phyloP scores from a whole-genome alignment of 2,329 filamentous ascomycete genomes.

The Blastomyces percursus region DNA sequence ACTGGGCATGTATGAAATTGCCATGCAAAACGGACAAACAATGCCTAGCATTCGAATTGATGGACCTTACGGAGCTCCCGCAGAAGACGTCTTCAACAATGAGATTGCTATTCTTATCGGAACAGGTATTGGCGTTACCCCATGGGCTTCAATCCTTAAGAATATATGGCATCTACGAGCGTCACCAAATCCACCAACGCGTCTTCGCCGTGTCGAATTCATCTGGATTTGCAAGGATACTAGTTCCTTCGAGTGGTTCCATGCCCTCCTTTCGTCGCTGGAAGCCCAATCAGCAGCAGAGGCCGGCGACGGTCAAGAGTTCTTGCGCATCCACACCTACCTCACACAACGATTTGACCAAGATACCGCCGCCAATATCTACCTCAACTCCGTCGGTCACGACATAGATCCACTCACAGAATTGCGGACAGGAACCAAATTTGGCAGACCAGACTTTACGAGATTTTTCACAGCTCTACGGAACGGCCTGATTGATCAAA shows the following conservation, averaged over 20 bases:
- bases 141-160: slow-evolving; percentile 79
- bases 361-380: slow-evolving; percentile 92
- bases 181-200: slow-evolving; percentile 74
- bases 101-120: slow-evolving; percentile 69
- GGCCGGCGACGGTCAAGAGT: slow-evolving; percentile 51
- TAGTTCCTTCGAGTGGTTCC: slow-evolving; percentile 97
- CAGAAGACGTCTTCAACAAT: slow-evolving; percentile 95
- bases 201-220: slow-evolving; percentile 90
- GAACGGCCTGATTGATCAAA: slow-evolving; percentile 72
- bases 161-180: slow-evolving; percentile 97
- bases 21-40: slow-evolving; percentile 79
- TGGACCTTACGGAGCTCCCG: slow-evolving; percentile 90
- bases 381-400: slow-evolving; percentile 85
- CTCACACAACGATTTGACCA: slow-evolving; percentile 86
- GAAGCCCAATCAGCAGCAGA: slow-evolving; percentile 72
- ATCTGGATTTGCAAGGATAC: slow-evolving; percentile 98
- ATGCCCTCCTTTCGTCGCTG: slow-evolving; percentile 79
- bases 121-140: slow-evolving; percentile 76
- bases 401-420: slow-evolving; percentile 86
- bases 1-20: slow-evolving; percentile 96
- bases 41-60: slow-evolving; percentile 89
- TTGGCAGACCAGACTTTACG: slow-evolving; percentile 81
- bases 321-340: slow-evolving; percentile 96
- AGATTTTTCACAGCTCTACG: slow-evolving; percentile 74
- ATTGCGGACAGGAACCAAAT: slow-evolving; percentile 80